A percentile compares a stretch with the other conserved stretches of the same genome.
These are phyloP conservation scores for Apostasia shenzhenica DNA, from an alignment of 106 monocot species.

Conservation along the genomic window DNA sequence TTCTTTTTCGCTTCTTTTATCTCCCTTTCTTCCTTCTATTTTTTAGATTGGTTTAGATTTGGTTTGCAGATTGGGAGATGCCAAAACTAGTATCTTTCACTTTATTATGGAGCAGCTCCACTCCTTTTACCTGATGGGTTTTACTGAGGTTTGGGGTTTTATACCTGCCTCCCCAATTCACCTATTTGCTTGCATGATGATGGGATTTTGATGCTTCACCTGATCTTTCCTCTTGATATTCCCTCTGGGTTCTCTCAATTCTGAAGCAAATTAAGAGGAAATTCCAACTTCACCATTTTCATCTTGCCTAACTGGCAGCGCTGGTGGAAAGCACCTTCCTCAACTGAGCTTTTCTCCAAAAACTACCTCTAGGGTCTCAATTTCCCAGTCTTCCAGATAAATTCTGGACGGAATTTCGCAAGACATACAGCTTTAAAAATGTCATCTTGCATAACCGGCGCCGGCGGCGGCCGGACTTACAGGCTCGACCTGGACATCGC, in stretches of 20 bases:
- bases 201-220: neutral
- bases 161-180: neutral
- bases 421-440: too few species aligned
- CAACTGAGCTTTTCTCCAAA: too few species aligned
- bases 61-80: neutral
- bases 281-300: neutral
- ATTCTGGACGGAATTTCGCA: neutral
- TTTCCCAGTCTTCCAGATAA: neutral
- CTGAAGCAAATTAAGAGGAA: neutral
- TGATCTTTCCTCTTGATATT: neutral
- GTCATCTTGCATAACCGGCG: conserved; percentile 23
- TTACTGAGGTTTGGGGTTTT: conserved; percentile 10
- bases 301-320: neutral
- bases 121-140: neutral
- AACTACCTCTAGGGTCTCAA: neutral
- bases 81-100: neutral
- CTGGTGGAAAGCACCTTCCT: too few species aligned
- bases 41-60: neutral
- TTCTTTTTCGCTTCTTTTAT: neutral
- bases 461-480: conserved; percentile 39
- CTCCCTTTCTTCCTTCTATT: neutral
- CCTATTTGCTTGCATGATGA: neutral
- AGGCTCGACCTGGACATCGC: conserved; percentile 67
- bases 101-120: neutral
- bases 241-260: neutral